Base-by-base conservation (phyloP, 495 filamentous ascomycete species). In the Tetracladium setigerum region DNA sequence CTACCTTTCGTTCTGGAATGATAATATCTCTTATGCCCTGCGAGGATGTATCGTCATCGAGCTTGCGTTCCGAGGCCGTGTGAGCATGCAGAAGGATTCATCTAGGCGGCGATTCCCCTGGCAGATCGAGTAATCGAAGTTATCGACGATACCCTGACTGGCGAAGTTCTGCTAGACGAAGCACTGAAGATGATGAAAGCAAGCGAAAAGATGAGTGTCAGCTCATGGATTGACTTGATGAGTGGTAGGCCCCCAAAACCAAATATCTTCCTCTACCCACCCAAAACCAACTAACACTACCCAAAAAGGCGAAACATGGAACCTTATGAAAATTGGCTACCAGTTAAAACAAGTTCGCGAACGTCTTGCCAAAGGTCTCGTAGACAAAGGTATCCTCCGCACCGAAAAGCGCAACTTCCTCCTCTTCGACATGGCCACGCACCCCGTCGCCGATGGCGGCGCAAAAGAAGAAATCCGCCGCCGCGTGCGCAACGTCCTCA, bases 171-270 rank as follows among this genome's bases (percentile, higher is more conserved):
- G 60, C 79, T 98, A 58, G 92, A 98, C 70, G 92, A 98, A 74
- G 86, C 92, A 50, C 74, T 98, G 63, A 97, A 98, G 74, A 95
- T 98, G 90, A 98, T 97, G 91, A 97, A 98, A 72, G 81, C 82
- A 52, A 95, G 89, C 63, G 92, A 98, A 75, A 95, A 95, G 77
- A 97, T 98, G 92, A 98, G 92, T 65, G 94, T 97, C 43, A 89
- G 84, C 68, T 84, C 87, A 32, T 98, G 92, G 92, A 96, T 98
- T 64, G 92, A 98, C 62, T 72, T 98, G 49, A 87, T 98, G 87
- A 95, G 87, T 58, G 92, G 92, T 96, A 84, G 44, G 77, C 49
- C 34, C 14, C 15, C 4, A 39, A 18, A 36, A 14, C 40, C 41
- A 49, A 41, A 48, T 37, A 19, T 12, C 35, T 43, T 30, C 30